Evolutionary conservation across 1,284 basidiomycete genomes (phyloP), one percentile per base, ranked within the genome.

Genomic region (Cryptococcus amylolentus): DNA sequence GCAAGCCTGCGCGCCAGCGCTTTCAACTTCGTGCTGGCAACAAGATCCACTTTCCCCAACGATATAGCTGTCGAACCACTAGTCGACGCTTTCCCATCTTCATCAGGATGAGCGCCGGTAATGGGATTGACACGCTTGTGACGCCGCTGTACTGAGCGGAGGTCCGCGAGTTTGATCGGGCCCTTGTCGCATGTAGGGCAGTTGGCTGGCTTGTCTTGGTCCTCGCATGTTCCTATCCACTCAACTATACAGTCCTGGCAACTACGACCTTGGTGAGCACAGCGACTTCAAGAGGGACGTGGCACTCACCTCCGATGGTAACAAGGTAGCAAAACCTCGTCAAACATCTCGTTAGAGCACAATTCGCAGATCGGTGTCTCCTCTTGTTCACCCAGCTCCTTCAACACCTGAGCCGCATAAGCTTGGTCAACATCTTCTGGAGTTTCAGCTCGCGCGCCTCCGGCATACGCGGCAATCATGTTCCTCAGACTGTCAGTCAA

Each of bases 11-110:
- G 63, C 13, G 71, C 68, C 48, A 77, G 56, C 2, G 75, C 75
- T 27, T 71, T 58, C 8, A 77, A 58, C 57, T 76, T 97, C 0
- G 93, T 95, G 13, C 90, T 93, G 3, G 88, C 88, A 42, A 84
- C 84, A 68, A 95, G 88, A 71, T 92, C 85, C 67, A 93, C 93
- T 59, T 85, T 84, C 18, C 88, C 82, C 48, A 94, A 77, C 72
- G 40, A 84, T 75, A 59, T 80, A 14, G 58, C 59, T 20, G 52
- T 57, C 8, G 65, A 65, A 10, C 57, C 62, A 38, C 63, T 55
- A 5, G 49, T 49, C 1, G 59, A 51, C 4, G 58, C 61, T 18
- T 55, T 53, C 12, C 52, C 61, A 14, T 68, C 47, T 9, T 63
- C 61, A 27, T 61, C 64, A 4, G 55, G 51, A 40, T 56, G 62